Evolutionary conservation across 805 yeast species (phyloP), one percentile per base, ranked within the genome.

Genomic region (Cyberlindnera petersonii): DNA sequence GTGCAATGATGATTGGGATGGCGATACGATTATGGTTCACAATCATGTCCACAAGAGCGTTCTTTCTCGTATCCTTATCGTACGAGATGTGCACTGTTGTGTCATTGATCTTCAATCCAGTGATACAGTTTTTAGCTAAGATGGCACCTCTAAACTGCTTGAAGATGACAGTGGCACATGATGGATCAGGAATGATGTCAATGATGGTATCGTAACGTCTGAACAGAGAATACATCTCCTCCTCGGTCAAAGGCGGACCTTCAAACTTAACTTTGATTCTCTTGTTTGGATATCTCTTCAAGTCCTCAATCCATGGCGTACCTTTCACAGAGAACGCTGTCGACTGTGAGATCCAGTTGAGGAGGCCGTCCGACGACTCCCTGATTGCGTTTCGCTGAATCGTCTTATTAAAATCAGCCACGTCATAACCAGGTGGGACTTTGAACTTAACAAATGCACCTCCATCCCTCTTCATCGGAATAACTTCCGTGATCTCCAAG

Each of bases 241-340:
- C 97, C 47, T 87, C 94, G 0, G 83, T 72, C 42, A 91, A 63
- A 6, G 79, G 70, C 0, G 79, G 77, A 2, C 96, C 97, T 48
- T 82, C 87, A 56, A 82, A 89, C 20, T 71, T 69, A 5, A 91
- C 78, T 39, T 75, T 72, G 18, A 93, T 61, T 11, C 69, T 68
- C 8, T 71, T 63, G 38, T 82, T 77, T 8, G 95, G 95, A 47
- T 72, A 75, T 45, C 96, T 65, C 50, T 86, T 74, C 58, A 93
- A 67, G 58, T 93, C 98, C 63, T 91, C 98, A 44, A 93, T 83
- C 96, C 97, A 91, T 0, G 99, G 98, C 2, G 74, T 68, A 45
- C 99, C 99, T 50, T 83, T 81, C 1, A 93, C 97, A 1, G 84
- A 79, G 53, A 71, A 81, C 37, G 73, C 82, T 43, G 66, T 64